Evolutionary conservation across 179 eudicot species (phyloP), one percentile per base, ranked within the genome.

Genomic region (Corrigiola litoralis): DNA sequence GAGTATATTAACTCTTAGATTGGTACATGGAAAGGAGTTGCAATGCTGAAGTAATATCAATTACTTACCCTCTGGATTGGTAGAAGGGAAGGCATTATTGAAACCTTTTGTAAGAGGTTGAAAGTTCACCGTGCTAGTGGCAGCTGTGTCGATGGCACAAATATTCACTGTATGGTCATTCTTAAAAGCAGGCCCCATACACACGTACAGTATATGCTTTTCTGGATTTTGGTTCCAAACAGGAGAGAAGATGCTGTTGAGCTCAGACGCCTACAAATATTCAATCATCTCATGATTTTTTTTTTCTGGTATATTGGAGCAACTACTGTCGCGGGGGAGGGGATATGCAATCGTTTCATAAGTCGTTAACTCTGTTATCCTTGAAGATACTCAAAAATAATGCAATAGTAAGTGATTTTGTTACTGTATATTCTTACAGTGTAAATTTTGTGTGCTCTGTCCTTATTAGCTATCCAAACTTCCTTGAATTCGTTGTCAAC

Each of bases 41-140:
- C 12, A 41, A 41, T 3, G 11, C 46, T 44, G 8, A 3, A 37
- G 6, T 4, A 8, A 18, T 23, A 9, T 4, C 0, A 28, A 21
- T 13, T 33, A 55, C 1, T 31, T n/a, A 57, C 72, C 72, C 0
- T 60, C 66, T 7, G 72, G 60, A 55, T 49, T 51, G 60, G 60
- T 60, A 7, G 44, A 60, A 1, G 72, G 72, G 44, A 69, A 69
- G 12, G 72, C 72, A 40, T 60, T 69, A 3, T 69, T 69, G 1
- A 6, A 13, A 40, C n/a, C 18, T 1, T 50, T 18, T 13, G 72
- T 69, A 7, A 69, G 66, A 0, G 16, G 16, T 27, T 20, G 27
- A 10, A 4, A 16, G 5, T 5, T 17, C 4, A 2, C 20, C 0
- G 9, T 4, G 6, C 54, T 33, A 18, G 10, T 38, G 13, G 16